These are phyloP conservation scores for Coffea humblotiana DNA, from an alignment of 305 asterid genomes.

Conservation along the genomic window DNA sequence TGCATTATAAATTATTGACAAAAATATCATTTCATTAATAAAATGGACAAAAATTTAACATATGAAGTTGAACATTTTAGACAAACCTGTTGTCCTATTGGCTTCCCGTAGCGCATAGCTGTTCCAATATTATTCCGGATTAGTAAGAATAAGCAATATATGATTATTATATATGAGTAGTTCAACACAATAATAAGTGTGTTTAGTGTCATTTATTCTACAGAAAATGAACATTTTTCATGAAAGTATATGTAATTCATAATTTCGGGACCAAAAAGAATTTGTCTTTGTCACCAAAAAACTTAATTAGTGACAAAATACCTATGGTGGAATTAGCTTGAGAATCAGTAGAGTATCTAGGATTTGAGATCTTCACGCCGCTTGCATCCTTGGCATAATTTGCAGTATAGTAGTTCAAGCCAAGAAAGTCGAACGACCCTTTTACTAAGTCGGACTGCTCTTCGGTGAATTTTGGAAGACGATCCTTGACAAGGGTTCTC, in stretches of 20 bases:
- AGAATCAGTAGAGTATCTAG: not conserved
- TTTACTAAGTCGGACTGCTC: not conserved
- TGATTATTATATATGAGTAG: not conserved
- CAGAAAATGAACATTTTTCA: no score
- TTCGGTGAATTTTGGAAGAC: slow-evolving; percentile 16
- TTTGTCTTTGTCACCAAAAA: not conserved
- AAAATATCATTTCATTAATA: not conserved
- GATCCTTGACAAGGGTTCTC: slow-evolving; percentile 4
- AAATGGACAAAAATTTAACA: not conserved
- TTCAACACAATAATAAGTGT: no score
- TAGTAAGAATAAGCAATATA: no score
- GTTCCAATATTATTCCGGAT: not conserved
- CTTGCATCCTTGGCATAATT: not conserved
- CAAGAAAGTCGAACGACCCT: slow-evolving; percentile 1
- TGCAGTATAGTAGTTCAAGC: slow-evolving; percentile 21
- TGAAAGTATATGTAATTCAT: no score
- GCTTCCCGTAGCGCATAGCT: not conserved
- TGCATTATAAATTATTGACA: no score
- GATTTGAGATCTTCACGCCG: no score
- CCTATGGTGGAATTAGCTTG: not conserved
- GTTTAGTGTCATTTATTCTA: no score
- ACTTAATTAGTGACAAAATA: not conserved
- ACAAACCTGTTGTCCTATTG: slow-evolving; percentile 6
- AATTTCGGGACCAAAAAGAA: no score
- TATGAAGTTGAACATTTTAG: not conserved